Conservation (phyloP, 495 filamentous ascomycete genomes). For the Penicillium malachiteum region DNA sequence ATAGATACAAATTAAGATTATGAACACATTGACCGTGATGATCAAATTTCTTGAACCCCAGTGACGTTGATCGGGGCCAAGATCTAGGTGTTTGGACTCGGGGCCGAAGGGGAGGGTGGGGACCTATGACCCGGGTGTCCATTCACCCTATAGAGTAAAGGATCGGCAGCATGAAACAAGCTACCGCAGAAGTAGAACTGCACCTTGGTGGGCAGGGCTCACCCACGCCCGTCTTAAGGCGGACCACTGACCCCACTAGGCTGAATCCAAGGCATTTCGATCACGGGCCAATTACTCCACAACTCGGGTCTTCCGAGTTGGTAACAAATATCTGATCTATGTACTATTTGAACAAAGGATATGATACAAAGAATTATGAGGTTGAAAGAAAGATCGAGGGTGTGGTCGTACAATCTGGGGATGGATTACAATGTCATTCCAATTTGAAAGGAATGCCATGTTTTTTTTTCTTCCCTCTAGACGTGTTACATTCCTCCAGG, state of each 20-base stretch:
- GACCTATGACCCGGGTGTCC: not conserved
- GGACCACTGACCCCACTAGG: slow-evolving; percentile 18
- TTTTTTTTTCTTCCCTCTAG: no score
- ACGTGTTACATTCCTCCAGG: not conserved
- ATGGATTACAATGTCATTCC: not conserved
- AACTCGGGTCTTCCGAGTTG: not conserved
- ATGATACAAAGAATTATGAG: no score
- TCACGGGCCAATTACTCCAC: slow-evolving; percentile 2
- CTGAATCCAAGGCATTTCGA: slow-evolving; percentile 8
- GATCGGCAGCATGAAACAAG: slow-evolving; percentile 25
- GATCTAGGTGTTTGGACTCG: slow-evolving; percentile 3
- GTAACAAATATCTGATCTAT: no score
- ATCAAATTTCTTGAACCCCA: slow-evolving; percentile 3
- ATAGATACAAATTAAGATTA: slow-evolving; percentile 1
- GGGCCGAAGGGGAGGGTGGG: slow-evolving; percentile 4
- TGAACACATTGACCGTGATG: not conserved
- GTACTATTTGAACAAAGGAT: no score
- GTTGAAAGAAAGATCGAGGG: no score
- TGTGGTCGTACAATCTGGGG: not conserved
- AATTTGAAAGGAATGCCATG: no score
- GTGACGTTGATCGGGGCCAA: slow-evolving; percentile 7
- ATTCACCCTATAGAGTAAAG: slow-evolving; percentile 15
- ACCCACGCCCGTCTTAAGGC: slow-evolving; percentile 8
- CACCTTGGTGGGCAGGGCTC: slow-evolving; percentile 12
- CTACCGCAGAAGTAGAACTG: slow-evolving; percentile 15